phyloP scores from a whole-genome alignment of 768 basidiomycete species.

The Gymnopilus junonius region DNA sequence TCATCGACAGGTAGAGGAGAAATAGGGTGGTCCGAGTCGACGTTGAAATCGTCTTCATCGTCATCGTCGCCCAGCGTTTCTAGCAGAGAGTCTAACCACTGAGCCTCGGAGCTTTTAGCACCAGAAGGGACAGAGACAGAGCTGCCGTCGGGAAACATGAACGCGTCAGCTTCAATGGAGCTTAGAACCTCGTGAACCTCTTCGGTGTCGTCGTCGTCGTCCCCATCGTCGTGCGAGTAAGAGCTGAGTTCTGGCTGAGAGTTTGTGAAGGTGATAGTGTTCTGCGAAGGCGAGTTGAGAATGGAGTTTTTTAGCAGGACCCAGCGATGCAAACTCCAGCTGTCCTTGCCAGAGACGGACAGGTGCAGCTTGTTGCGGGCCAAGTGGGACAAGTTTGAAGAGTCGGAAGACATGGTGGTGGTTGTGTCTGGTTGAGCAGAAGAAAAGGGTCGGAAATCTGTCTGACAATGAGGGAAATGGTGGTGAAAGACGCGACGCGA shows the following conservation, averaged over 20 bases:
- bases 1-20: slow-evolving; percentile 60
- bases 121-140: slow-evolving; percentile 16
- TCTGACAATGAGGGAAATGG: slow-evolving; percentile 17
- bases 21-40: slow-evolving; percentile 48
- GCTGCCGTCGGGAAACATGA: slow-evolving; percentile 76
- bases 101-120: slow-evolving; percentile 62
- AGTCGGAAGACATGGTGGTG: slow-evolving; percentile 51
- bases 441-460: slow-evolving; percentile 19
- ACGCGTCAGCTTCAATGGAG: slow-evolving; percentile 64
- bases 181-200: slow-evolving; percentile 54
- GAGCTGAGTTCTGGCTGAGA: slow-evolving; percentile 28
- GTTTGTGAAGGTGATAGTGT: slow-evolving; percentile 36
- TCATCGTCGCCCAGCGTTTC: slow-evolving; percentile 76
- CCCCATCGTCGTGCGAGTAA: slow-evolving; percentile 40
- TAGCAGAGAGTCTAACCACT: slow-evolving; percentile 83
- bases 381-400: slow-evolving; percentile 58
- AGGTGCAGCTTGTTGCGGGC: slow-evolving; percentile 77
- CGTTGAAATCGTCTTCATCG: slow-evolving; percentile 59
- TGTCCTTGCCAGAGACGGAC: slow-evolving; percentile 65
- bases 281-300: slow-evolving; percentile 51
- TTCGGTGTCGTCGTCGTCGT: slow-evolving; percentile 50
- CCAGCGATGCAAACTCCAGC: slow-evolving; percentile 82
- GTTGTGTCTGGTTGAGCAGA: slow-evolving; percentile 18
- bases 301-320: slow-evolving; percentile 88
- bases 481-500: slow-evolving; percentile 16